Conservation (phyloP, 2,329 filamentous ascomycete genomes). For the Calonectria fujianensis region DNA sequence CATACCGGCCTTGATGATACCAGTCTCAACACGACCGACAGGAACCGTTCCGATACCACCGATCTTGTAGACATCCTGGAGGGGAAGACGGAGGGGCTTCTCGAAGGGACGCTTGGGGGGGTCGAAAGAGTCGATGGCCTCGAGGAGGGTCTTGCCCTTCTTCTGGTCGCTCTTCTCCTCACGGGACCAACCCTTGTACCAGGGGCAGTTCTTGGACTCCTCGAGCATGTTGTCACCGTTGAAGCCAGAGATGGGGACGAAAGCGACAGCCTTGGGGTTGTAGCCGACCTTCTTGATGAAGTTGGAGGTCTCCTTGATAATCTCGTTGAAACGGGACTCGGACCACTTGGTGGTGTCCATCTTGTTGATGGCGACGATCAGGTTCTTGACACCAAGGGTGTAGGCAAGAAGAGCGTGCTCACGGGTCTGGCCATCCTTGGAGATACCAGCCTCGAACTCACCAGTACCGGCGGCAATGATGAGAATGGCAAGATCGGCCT, state of each 20-base stretch:
- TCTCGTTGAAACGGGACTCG: conserved; percentile 96
- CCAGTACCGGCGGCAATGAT: conserved; percentile 99
- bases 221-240: conserved; percentile 99
- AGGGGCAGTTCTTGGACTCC: conserved; percentile 92
- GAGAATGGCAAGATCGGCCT: conserved; percentile 99
- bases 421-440: conserved; percentile 99
- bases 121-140: conserved; percentile 98
- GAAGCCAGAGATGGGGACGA: conserved; percentile 99
- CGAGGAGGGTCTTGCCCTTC: conserved; percentile 97
- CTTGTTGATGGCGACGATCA: conserved; percentile 99
- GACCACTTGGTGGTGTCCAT: conserved; percentile 99
- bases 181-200: conserved; percentile 99
- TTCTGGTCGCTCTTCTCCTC: conserved; percentile 90
- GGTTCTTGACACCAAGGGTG: conserved; percentile 99
- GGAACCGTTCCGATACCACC: conserved; percentile 99
- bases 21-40: conserved; percentile 99
- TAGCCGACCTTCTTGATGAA: conserved; percentile 99
- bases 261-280: conserved; percentile 99
- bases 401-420: conserved; percentile 99
- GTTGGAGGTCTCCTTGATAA: conserved; percentile 99
- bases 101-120: conserved; percentile 93
- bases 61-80: conserved; percentile 99
- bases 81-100: conserved; percentile 99
- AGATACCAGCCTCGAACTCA: conserved; percentile 99
- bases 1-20: conserved; percentile 93